Conservation (phyloP, 2,329 filamentous ascomycete species). For the Fusarium nelsonii region DNA sequence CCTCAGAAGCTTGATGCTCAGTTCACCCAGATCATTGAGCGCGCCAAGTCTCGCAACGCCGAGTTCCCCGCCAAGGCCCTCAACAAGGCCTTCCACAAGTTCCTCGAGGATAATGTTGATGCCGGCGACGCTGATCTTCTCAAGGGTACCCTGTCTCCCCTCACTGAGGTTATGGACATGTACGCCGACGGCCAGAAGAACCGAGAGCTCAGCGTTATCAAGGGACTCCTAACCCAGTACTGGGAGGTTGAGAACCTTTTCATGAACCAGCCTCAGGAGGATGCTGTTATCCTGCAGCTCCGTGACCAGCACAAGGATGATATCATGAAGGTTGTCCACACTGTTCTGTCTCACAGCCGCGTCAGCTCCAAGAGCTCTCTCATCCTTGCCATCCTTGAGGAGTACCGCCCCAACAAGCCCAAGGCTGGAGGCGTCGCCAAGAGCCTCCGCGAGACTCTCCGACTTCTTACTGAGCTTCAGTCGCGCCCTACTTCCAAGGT, state of each 20-base stretch:
- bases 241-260: constrained; percentile 88
- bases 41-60: constrained; percentile 78
- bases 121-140: constrained; percentile 79
- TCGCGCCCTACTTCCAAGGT: constrained; percentile 91
- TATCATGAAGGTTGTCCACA: constrained; percentile 84
- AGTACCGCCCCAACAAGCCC: constrained; percentile 95
- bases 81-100: constrained; percentile 85
- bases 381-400: constrained; percentile 88
- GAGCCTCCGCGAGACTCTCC: constrained; percentile 84
- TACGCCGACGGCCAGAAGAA: constrained; percentile 91
- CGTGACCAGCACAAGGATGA: constrained; percentile 98
- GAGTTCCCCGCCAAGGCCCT: constrained; percentile 96
- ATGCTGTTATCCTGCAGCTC: constrained; percentile 92
- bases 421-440: constrained; percentile 89
- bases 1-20: constrained; percentile 89
- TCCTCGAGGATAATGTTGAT: constrained; percentile 86
- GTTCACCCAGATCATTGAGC: constrained; percentile 88
- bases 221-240: constrained; percentile 83
- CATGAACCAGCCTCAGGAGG: constrained; percentile 87
- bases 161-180: constrained; percentile 80
- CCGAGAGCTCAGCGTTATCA: constrained; percentile 88
- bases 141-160: constrained; percentile 77
- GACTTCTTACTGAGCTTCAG: constrained; percentile 84
- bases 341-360: constrained; percentile 91
- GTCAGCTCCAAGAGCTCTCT: constrained; percentile 95